Conservation (phyloP, 2,329 filamentous ascomycete genomes). For the Cladosporium sp. region DNA sequence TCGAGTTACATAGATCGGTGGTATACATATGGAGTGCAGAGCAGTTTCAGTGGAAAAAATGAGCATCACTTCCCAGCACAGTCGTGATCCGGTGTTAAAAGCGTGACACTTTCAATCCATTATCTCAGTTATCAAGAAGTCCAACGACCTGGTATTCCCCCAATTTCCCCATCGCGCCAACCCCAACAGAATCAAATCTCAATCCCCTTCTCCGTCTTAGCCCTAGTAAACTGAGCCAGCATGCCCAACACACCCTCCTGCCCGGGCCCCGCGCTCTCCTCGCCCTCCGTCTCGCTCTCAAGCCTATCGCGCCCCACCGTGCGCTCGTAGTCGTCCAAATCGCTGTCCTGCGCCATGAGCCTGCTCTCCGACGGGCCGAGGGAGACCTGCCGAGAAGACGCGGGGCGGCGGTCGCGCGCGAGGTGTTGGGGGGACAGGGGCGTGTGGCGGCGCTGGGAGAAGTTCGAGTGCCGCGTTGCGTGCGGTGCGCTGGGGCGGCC, state of each 20-base stretch:
- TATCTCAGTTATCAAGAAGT: too few relatives aligned
- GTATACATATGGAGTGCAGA: too few relatives aligned
- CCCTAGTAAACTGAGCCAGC: slow-evolving; percentile 61
- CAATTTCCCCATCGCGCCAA: too few relatives aligned
- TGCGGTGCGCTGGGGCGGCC: neutral
- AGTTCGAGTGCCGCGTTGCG: neutral
- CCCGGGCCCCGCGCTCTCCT: slow-evolving; percentile 26
- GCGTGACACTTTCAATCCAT: too few relatives aligned
- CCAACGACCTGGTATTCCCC: too few relatives aligned
- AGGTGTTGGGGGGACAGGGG: slow-evolving; percentile 2
- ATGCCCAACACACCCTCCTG: slow-evolving; percentile 58
- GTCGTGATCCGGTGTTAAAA: too few relatives aligned
- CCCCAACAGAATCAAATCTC: slow-evolving; percentile 14
- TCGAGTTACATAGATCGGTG: too few relatives aligned
- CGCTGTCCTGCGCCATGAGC: slow-evolving; percentile 48
- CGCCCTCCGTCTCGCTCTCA: slow-evolving; percentile 35
- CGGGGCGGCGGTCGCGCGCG: slow-evolving; percentile 4
- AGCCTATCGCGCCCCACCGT: slow-evolving; percentile 19
- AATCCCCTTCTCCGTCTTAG: slow-evolving; percentile 44
- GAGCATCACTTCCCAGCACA: too few relatives aligned
- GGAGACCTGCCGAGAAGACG: neutral
- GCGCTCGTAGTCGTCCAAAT: slow-evolving; percentile 48
- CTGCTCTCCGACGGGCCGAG: slow-evolving; percentile 35
- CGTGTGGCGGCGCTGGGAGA: neutral
- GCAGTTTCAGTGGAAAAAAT: too few relatives aligned